Evolutionary conservation across 2,329 filamentous ascomycete species (phyloP), one percentile per base, ranked within the genome.

Genomic region (Xylariaceae sp.): DNA sequence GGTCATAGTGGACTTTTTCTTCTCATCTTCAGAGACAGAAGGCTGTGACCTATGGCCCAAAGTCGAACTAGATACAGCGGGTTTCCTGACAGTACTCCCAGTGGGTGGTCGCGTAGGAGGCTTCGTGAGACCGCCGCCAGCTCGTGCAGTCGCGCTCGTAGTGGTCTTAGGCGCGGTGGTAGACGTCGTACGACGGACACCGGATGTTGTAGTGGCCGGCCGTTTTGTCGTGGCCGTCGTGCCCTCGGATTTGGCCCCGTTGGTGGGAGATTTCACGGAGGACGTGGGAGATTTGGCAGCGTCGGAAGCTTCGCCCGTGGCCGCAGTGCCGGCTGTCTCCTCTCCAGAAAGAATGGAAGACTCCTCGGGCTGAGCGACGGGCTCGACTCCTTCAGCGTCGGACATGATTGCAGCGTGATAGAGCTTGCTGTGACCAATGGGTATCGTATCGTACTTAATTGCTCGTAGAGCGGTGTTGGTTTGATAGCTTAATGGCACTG

Each of bases 1-100:
- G 6, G 63, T 63, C 44, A 68, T 53, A 17, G 56, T 59, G 3
- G 68, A 58, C 54, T 65, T 72, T 61, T 67, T 72, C 47, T 57
- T 59, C 44, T 76, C 73, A 50, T 75, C 73, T 46, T 75, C 72
- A 41, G 71, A 72, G 38, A 68, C 65, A 45, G 72, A 74, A 39
- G 71, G 64, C n/a, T 68, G 69, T 35, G 70, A 67, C 48, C 63
- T 66, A 56, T 75, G 72, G 47, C 57, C 65, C 30, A 65, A 53
- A n/a, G 62, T 53, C 3, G 69, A 60, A 28, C 66, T 60, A 53
- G 34, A 62, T 52, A 26, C 61, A 55, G 45, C 61, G 54, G 48
- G 61, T 52, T 49, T 58, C 39, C 63, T 64, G 31, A 65, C 55
- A 18, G 63, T 50, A n/a, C 57, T 51, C 15, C 62, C 62, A 1